Base-by-base conservation (phyloP, 345 rosid species). In the Iberis pinnata region DNA sequence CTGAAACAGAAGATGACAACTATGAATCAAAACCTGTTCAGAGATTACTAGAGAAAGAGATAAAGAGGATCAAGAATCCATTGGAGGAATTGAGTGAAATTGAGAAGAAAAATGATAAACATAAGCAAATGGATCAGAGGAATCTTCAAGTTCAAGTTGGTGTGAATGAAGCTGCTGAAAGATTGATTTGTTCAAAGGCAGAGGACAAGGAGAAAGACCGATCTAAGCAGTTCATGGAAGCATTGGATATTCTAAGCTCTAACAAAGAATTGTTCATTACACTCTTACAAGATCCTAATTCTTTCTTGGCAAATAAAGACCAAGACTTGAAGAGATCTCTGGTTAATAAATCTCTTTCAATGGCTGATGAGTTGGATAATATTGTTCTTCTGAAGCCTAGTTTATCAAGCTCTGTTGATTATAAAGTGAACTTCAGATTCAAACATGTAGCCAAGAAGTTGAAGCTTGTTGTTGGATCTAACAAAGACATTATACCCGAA, bases 231-330 rank as follows among this genome's bases (percentile, higher is more conserved):
- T 83, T 88, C 71, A 68, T 75, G 72, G 97, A 80, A 56, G 83
- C 87, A 18, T 64, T 88, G 51, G 76, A 82, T 57, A 61, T 79
- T 16, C 40, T 83, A 43, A 80, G 83, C 65, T 83, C 85, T 4
- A 85, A 88, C 67, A 81, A 78, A 76, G 87, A 78, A 43, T 46
- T 88, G 42, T 79, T 85, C 16, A 22, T 78, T 31, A 81, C 78
- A 54, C 78, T 81, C 56, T 74, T 83, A 26, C 89, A 82, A 42
- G 89, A 88, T 65, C 97, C 89, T 18, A 69, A 79, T 65, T 88
- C 87, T 37, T 60, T 85, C 40, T 50, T 83, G n/a, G 82, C 35
- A 12, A 78, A 76, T 27, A 84, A 75, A 38, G 72, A 82, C 3
- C 58, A 75, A 69, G 90, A 76, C 33, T 59, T 80, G 50, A 68